phyloP scores from a whole-genome alignment of 192 early-diverging fungal genomes.

The Podila verticillata region DNA sequence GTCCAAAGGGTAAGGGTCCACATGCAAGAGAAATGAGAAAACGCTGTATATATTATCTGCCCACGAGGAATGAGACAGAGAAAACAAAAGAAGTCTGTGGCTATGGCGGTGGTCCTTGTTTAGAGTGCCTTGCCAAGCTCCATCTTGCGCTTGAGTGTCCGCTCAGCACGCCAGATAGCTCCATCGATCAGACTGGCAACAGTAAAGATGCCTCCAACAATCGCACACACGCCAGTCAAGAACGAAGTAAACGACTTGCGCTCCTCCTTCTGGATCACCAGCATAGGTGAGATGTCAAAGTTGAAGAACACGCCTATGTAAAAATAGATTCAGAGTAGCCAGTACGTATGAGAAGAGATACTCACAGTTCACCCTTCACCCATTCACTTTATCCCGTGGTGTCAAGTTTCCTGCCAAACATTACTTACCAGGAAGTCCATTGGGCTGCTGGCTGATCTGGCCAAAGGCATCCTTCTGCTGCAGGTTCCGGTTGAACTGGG shows the following conservation, averaged over 20 bases:
- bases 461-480: constrained; percentile 26
- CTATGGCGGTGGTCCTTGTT: too few species aligned
- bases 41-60: too few species aligned
- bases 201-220: constrained; percentile 93
- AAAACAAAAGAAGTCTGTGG: too few species aligned
- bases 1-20: too few species aligned
- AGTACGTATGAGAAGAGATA: neutral
- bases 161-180: constrained; percentile 84
- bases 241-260: constrained; percentile 84
- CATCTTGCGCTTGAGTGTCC: constrained; percentile 75
- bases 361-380: too few species aligned
- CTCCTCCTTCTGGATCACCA: constrained; percentile 85
- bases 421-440: constrained; percentile 18
- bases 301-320: constrained; percentile 86
- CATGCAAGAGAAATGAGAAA: too few species aligned
- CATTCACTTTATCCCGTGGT: too few species aligned
- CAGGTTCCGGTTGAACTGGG: constrained; percentile 81
- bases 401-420: too few species aligned
- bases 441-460: constrained; percentile 8
- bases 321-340: neutral
- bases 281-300: constrained; percentile 97
- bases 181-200: constrained; percentile 90
- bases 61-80: too few species aligned
- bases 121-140: constrained; percentile 81
- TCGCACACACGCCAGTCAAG: constrained; percentile 89